Evolutionary conservation across 495 filamentous ascomycete species (phyloP).

Genomic region (Xylaria telfairii): DNA sequence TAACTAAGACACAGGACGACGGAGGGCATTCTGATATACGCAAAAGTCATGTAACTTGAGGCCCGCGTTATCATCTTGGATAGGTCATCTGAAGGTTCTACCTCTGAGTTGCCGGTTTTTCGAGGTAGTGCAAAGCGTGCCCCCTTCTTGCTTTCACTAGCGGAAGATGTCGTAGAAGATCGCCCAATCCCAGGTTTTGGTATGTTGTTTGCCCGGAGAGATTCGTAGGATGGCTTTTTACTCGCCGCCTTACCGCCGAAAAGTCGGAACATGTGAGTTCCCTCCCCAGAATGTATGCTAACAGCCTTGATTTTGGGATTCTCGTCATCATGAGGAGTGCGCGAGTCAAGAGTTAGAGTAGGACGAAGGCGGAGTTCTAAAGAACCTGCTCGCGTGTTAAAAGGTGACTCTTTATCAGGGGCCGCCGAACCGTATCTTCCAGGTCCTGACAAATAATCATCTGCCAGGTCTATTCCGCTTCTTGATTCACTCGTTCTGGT

Average conservation of each 20-base stretch:
- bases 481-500: slow-evolving; percentile 76
- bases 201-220: slow-evolving; percentile 57
- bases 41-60: slow-evolving; percentile 95
- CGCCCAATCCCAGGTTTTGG: slow-evolving; percentile 55
- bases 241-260: slow-evolving; percentile 53
- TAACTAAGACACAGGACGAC: slow-evolving; percentile 96
- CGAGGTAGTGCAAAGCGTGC: slow-evolving; percentile 53
- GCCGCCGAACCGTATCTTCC: slow-evolving; percentile 39
- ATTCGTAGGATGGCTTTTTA: slow-evolving; percentile 74
- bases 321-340: slow-evolving; percentile 37
- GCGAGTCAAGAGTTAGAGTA: slow-evolving; percentile 70
- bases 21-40: slow-evolving; percentile 91
- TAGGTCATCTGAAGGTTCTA: slow-evolving; percentile 81
- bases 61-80: slow-evolving; percentile 97
- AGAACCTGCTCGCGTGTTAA: slow-evolving; percentile 65
- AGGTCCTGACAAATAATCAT: slow-evolving; percentile 41
- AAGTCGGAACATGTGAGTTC: slow-evolving; percentile 58
- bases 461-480: slow-evolving; percentile 65
- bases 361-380: slow-evolving; percentile 80
- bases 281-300: slow-evolving; percentile 55
- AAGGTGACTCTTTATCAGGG: slow-evolving; percentile 46
- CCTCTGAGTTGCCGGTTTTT: slow-evolving; percentile 41
- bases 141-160: slow-evolving; percentile 57
- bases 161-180: slow-evolving; percentile 57
- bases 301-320: slow-evolving; percentile 56